Evolutionary conservation across 2,329 filamentous ascomycete species (phyloP), one percentile per base, ranked within the genome.

Genomic region (Boeremia exigua): DNA sequence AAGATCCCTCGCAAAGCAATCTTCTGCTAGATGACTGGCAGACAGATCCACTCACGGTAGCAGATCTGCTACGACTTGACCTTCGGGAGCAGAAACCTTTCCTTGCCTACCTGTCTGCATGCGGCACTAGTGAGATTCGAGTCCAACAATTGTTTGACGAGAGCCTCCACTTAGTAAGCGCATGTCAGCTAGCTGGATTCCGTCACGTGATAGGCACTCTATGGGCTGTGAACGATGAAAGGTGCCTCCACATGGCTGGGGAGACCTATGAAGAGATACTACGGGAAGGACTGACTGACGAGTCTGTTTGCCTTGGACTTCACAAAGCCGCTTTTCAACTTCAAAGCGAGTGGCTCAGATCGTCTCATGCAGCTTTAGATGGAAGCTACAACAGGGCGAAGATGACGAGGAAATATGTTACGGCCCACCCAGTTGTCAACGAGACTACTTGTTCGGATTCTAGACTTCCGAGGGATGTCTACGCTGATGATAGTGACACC

Each of bases 141-240:
- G 4, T n/a, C n/a, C 53, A 65, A 0, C 48, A 42, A 0, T 53
- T 75, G 2, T 6, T 66, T 0, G 78, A 81, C 32, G 77, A 81
- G 49, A 57, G 55, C 1, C 67, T 80, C 6, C 75, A 80, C 52
- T 60, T 81, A 0, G 61, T 70, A 6, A 74, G 65, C 38, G 74
- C 72, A 0, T 80, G 54, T 48, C 76, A 80, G 58, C 59, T 61
- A 7, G 58, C 58, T 2, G 63, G 63, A 10, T 66, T 64, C 32
- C 48, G 47, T n/a, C 61, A 66, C 53, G 77, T 80, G 5, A 61
- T 81, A 40, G 78, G 78, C 0, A 75, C 76, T 0, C 61, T 80
- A 0, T 81, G 77, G 79, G 58, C 72, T 4, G 73, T 78, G 0
- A 55, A 63, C 4, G 77, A 81, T 49, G 40, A 55, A 14, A 8